Evolutionary conservation across 768 basidiomycete species (phyloP).

Genomic region (Mycena pura): DNA sequence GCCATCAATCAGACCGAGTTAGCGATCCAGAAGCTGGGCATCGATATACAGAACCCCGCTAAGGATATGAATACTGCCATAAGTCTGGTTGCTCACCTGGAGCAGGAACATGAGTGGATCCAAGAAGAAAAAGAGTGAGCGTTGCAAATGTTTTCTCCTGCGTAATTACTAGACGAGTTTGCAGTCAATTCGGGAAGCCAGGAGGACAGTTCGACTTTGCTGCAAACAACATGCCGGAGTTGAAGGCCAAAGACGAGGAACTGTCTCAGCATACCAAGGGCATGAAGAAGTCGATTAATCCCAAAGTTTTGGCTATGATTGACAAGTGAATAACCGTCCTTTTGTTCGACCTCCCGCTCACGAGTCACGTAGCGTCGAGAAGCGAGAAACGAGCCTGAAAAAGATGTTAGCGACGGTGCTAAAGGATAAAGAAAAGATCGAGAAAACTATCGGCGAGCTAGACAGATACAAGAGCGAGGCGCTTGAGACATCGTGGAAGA

Average conservation of each 20-base stretch:
- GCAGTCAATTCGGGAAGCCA: conserved; percentile 82
- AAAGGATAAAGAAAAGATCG: conserved; percentile 95
- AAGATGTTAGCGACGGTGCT: conserved; percentile 89
- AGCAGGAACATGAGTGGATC: conserved; percentile 90
- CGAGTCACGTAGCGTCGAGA: conserved; percentile 77
- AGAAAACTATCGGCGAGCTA: conserved; percentile 90
- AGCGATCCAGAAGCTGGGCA: conserved; percentile 67
- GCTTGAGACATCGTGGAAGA: conserved; percentile 93
- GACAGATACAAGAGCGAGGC: conserved; percentile 95
- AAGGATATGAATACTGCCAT: conserved; percentile 69
- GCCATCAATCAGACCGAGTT: conserved; percentile 73
- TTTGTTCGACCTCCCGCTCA: background rate
- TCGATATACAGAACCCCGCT: conserved; percentile 64
- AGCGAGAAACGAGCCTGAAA: conserved; percentile 84
- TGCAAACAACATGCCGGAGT: conserved; percentile 61
- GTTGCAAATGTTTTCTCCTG: background rate
- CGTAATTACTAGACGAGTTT: background rate
- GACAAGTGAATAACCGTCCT: conserved; percentile 68
- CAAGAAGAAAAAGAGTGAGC: conserved; percentile 79
- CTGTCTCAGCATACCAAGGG: conserved; percentile 80
- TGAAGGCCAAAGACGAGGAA: conserved; percentile 72
- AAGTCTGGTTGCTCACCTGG: conserved; percentile 66
- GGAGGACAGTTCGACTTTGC: conserved; percentile 86
- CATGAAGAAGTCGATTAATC: conserved; percentile 95
- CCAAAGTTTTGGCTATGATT: conserved; percentile 95